Conservation (phyloP, 2,329 filamentous ascomycete species). For the Trichoderma breve region DNA sequence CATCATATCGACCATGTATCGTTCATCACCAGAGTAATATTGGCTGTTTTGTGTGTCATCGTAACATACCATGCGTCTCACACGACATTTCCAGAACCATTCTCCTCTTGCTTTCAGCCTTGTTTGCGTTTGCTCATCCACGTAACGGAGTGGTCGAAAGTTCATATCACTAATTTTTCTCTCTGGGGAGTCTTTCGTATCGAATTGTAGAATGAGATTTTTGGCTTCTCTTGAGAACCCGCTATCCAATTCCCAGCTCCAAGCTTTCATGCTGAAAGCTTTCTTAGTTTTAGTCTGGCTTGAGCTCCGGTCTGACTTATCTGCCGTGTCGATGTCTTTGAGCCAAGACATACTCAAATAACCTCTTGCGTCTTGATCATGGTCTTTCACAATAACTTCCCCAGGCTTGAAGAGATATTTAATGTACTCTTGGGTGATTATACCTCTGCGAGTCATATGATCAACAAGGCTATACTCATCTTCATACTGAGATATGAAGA, state of each 20-base stretch:
- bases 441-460: neutral
- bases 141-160: neutral
- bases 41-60: neutral
- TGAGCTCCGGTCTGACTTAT: no score
- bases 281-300: neutral
- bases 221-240: neutral
- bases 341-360: neutral
- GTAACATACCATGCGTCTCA: neutral
- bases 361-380: neutral
- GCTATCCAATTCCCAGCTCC: neutral
- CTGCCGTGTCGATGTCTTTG: neutral
- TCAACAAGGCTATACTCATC: neutral
- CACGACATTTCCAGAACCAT: neutral
- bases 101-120: neutral
- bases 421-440: neutral
- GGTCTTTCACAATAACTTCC: neutral
- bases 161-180: neutral
- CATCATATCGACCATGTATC: neutral
- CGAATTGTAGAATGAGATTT: neutral
- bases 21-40: neutral
- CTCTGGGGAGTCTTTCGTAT: neutral
- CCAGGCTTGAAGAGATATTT: neutral
- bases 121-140: fast-evolving
- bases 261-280: neutral
- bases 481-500: neutral